These are phyloP conservation scores for Gossypium herbaceum DNA, from an alignment of 345 rosid species.

Conservation along the genomic window DNA sequence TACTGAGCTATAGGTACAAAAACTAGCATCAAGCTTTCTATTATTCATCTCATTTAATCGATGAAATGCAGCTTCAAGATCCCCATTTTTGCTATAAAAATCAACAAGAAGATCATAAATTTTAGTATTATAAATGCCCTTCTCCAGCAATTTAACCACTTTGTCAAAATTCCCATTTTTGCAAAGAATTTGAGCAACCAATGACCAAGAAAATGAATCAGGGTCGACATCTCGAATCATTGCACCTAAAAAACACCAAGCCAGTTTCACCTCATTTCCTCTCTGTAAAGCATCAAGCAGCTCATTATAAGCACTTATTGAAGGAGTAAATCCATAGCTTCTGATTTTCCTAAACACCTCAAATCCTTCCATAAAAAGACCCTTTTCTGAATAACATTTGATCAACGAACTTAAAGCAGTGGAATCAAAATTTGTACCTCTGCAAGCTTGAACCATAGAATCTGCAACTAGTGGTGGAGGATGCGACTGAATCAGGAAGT, in stretches of 20 bases:
- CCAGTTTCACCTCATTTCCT: conserved; percentile 29
- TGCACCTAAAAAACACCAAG: conserved; percentile 53
- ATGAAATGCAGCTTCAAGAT: conserved; percentile 40
- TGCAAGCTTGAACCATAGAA: conserved; percentile 42
- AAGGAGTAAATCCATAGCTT: conserved; percentile 34
- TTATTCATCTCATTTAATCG: conserved; percentile 45
- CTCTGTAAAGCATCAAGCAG: conserved; percentile 46
- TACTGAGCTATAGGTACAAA: conserved; percentile 40
- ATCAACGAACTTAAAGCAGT: conserved; percentile 38
- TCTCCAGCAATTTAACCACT: conserved; percentile 42
- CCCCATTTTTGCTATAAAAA: conserved; percentile 44
- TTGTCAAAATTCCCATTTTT: conserved; percentile 42
- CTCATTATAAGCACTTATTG: conserved; percentile 38
- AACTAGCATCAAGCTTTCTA: conserved; percentile 42
- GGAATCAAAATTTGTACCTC: conserved; percentile 34
- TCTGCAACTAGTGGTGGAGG: conserved; percentile 27
- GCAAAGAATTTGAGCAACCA: conserved; percentile 46
- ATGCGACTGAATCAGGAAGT: conserved; percentile 37
- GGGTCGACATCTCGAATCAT: conserved; percentile 43
- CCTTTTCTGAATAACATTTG: conserved; percentile 39
- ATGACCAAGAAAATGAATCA: conserved; percentile 47
- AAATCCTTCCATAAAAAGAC: conserved; percentile 37
- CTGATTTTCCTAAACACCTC: conserved; percentile 42
- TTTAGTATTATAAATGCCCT: conserved; percentile 40
- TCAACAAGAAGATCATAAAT: conserved; percentile 52